phyloP scores from a whole-genome alignment of 73 alveolate species.

The Paramecium caudatum region DNA sequence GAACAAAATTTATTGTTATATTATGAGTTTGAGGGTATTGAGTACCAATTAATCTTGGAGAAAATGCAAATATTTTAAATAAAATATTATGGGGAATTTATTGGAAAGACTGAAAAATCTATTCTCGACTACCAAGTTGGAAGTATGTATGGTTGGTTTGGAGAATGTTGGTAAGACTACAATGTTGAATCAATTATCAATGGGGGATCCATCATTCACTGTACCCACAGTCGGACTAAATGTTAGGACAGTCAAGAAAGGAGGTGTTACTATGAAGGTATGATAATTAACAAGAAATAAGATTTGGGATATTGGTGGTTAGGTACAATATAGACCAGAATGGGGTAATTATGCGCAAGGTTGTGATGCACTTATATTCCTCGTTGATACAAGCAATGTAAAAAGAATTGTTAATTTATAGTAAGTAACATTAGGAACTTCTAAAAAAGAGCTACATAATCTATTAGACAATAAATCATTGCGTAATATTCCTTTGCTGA shows the following conservation, averaged over 20 bases:
- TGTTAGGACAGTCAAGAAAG: conserved; percentile 88
- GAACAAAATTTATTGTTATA: too few relatives aligned
- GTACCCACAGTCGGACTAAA: conserved; percentile 94
- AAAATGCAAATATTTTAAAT: not conserved
- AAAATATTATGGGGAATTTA: conserved; percentile 83
- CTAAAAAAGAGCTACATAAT: conserved; percentile 87
- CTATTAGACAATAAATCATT: conserved; percentile 87
- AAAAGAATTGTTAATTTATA: conserved; percentile 46
- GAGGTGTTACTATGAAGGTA: conserved; percentile 87
- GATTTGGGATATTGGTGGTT: conserved; percentile 96
- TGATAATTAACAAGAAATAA: not conserved
- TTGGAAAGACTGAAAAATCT: conserved; percentile 82
- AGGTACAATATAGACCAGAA: conserved; percentile 90
- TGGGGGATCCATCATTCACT: conserved; percentile 86
- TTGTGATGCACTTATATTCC: conserved; percentile 86
- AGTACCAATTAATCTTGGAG: too few relatives aligned
- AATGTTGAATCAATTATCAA: conserved; percentile 82
- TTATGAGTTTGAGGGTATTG: too few relatives aligned
- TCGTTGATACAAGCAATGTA: conserved; percentile 90
- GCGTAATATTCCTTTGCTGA: conserved; percentile 85
- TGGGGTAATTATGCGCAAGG: conserved; percentile 93
- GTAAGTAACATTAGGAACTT: conserved; percentile 82
- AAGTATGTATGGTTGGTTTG: conserved; percentile 89
- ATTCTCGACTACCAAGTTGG: conserved; percentile 85
- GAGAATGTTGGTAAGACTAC: conserved; percentile 96